Evolutionary conservation across 2,329 filamentous ascomycete species (phyloP).

Genomic region (Annulohypoxylon truncatum): DNA sequence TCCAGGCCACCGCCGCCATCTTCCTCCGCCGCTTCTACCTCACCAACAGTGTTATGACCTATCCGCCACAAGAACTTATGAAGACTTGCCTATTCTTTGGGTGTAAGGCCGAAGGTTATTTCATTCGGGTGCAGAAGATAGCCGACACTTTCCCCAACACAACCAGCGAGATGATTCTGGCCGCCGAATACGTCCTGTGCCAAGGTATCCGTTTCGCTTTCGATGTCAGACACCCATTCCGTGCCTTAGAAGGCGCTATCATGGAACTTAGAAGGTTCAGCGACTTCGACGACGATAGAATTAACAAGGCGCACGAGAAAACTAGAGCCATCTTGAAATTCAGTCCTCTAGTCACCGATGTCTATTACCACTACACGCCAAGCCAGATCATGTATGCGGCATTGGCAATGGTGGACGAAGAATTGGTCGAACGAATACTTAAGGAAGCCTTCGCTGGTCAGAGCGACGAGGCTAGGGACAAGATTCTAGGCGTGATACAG

Average conservation of each 20-base stretch:
- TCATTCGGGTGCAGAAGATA: slow-evolving; percentile 74
- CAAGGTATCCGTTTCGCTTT: slow-evolving; percentile 94
- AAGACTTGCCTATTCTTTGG: slow-evolving; percentile 93
- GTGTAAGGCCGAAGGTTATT: slow-evolving; percentile 89
- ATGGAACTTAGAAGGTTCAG: slow-evolving; percentile 81
- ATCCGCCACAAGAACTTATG: slow-evolving; percentile 88
- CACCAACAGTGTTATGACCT: slow-evolving; percentile 95
- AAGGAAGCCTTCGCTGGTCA: slow-evolving; percentile 54
- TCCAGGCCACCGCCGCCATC: slow-evolving; percentile 81
- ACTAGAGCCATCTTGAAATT: slow-evolving; percentile 81
- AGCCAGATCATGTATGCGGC: slow-evolving; percentile 93
- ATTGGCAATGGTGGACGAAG: slow-evolving; percentile 78
- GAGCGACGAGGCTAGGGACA: slow-evolving; percentile 52
- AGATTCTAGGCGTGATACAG: slow-evolving; percentile 62
- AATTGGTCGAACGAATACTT: slow-evolving; percentile 65
- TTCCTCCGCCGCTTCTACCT: slow-evolving; percentile 96
- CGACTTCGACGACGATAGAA: slow-evolving; percentile 66
- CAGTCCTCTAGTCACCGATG: slow-evolving; percentile 87
- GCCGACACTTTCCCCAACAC: slow-evolving; percentile 76
- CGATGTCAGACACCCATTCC: slow-evolving; percentile 90
- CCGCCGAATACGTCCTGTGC: slow-evolving; percentile 91
- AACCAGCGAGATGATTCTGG: slow-evolving; percentile 83
- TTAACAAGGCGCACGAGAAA: slow-evolving; percentile 74
- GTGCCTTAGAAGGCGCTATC: slow-evolving; percentile 85
- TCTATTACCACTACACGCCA: slow-evolving; percentile 96